Percentiles rank a stretch among this genome's conserved stretches.
Evolutionary conservation across 176 grass and related monocot genomes (phyloP).

Genomic region (Cymbopogon citratus): DNA sequence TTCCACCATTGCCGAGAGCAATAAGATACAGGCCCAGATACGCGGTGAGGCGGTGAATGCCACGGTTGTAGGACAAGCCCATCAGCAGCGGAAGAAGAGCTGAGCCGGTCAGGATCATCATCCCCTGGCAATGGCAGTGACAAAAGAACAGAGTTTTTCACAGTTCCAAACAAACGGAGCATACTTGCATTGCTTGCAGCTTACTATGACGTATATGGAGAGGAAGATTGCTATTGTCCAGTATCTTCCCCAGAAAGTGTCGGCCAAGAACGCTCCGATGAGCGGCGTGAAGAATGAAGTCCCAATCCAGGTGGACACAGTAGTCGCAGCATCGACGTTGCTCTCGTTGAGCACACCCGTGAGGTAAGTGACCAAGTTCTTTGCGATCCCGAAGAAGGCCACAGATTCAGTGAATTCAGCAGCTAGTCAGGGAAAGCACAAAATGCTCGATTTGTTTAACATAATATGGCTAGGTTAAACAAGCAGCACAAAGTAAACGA

Average conservation of each 20-base stretch:
- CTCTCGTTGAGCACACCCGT: background rate
- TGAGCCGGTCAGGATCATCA: slow-evolving; percentile 30
- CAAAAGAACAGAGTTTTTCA: background rate
- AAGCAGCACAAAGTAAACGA: background rate
- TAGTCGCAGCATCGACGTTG: slow-evolving; percentile 22
- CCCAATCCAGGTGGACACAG: slow-evolving; percentile 16
- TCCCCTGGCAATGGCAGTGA: background rate
- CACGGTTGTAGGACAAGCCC: background rate
- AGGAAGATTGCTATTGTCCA: background rate
- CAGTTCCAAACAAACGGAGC: background rate
- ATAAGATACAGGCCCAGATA: slow-evolving; percentile 44
- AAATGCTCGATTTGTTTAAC: too few relatives aligned
- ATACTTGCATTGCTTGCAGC: too few relatives aligned
- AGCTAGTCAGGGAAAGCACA: background rate
- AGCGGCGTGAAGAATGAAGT: slow-evolving; percentile 18
- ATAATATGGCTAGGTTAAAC: background rate
- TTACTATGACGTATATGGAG: background rate
- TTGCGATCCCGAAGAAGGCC: background rate
- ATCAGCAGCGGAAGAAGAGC: slow-evolving; percentile 22
- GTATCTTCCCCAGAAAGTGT: slow-evolving; percentile 25
- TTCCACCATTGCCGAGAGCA: slow-evolving; percentile 34
- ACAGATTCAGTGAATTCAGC: slow-evolving; percentile 14
- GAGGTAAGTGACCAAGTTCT: slow-evolving; percentile 26
- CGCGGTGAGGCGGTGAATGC: background rate
- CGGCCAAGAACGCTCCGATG: slow-evolving; percentile 19